Percentiles rank a stretch among this genome's conserved stretches.
These are phyloP conservation scores for Talaromyces sp. DNA, from an alignment of 2,329 filamentous ascomycete species.

Conservation along the genomic window DNA sequence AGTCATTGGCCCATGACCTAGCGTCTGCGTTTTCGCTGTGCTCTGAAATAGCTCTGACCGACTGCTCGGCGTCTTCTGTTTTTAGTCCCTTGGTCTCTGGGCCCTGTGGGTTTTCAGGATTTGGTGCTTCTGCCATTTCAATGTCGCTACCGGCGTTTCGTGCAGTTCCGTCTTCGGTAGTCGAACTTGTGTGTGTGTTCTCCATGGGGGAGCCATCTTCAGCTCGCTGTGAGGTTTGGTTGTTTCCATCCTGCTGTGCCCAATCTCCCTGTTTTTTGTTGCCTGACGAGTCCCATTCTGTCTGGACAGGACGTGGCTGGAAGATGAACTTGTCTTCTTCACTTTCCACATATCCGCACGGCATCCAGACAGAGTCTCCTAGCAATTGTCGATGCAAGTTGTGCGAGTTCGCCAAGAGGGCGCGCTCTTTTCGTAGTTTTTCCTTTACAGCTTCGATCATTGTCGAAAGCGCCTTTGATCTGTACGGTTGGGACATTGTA, in stretches of 20 bases:
- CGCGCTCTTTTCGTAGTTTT: conserved; percentile 53
- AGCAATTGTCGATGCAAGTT: conserved; percentile 53
- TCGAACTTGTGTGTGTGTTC: conserved; percentile 3
- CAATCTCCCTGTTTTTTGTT: not conserved
- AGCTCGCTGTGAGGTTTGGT: not conserved
- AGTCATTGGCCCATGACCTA: conserved; percentile 12
- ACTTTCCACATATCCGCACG: conserved; percentile 49
- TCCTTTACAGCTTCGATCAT: conserved; percentile 53
- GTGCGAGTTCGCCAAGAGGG: conserved; percentile 53
- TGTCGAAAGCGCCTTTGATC: conserved; percentile 52
- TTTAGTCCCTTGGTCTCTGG: conserved; percentile 20
- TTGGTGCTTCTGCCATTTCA: conserved; percentile 27
- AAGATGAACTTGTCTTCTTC: conserved; percentile 46
- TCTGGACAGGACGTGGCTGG: conserved; percentile 25
- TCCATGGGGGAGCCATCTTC: not conserved
- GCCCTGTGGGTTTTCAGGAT: conserved; percentile 10
- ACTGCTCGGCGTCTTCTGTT: conserved; percentile 30
- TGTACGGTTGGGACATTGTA: conserved; percentile 54
- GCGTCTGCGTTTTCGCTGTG: conserved; percentile 21
- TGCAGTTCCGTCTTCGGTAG: conserved; percentile 9
- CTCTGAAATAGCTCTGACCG: conserved; percentile 27
- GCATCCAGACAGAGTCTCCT: conserved; percentile 57
- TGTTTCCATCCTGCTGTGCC: not conserved
- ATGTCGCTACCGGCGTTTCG: conserved; percentile 20
- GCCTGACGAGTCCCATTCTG: conserved; percentile 10